A percentile compares a stretch with the other conserved stretches of the same genome.
Evolutionary conservation across 805 yeast genomes (phyloP).

Genomic region (Candida cerambycidarum): DNA sequence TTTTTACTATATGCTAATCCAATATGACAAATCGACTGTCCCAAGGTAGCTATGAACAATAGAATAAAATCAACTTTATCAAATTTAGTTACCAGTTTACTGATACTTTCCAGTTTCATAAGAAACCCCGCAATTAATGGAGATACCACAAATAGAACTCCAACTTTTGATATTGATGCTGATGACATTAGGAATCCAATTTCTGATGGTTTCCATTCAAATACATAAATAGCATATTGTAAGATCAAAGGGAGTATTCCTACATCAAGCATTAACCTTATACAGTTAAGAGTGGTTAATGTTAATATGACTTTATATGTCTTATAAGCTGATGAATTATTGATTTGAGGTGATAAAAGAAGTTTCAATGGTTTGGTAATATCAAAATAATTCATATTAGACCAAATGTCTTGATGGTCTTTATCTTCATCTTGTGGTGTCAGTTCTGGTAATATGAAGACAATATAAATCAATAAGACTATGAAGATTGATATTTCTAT

Average conservation of each 20-base stretch:
- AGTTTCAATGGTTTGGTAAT: constrained; percentile 3
- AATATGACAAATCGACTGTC: constrained; percentile 39
- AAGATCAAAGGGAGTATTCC: constrained; percentile 41
- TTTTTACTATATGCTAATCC: constrained; percentile 26
- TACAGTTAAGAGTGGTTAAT: background rate
- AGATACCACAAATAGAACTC: constrained; percentile 45
- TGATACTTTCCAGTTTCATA: constrained; percentile 22
- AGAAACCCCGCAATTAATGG: constrained; percentile 44
- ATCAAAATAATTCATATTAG: constrained; percentile 1
- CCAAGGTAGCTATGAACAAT: constrained; percentile 29
- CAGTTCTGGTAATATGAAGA: constrained; percentile 57
- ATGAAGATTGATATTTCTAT: constrained; percentile 34
- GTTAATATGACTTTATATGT: background rate
- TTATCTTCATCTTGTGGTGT: constrained; percentile 24
- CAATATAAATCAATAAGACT: constrained; percentile 24
- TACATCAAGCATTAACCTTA: constrained; percentile 14
- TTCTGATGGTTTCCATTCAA: constrained; percentile 51
- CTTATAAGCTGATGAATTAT: background rate
- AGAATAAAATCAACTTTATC: constrained; percentile 50
- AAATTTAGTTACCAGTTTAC: constrained; percentile 31
- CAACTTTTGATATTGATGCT: constrained; percentile 39
- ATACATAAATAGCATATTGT: constrained; percentile 51
- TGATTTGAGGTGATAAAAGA: constrained; percentile 6
- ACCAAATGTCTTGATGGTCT: background rate
- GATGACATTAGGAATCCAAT: constrained; percentile 54